phyloP scores from a whole-genome alignment of 352 stramenopile species.

The Phytophthora pinifolia region DNA sequence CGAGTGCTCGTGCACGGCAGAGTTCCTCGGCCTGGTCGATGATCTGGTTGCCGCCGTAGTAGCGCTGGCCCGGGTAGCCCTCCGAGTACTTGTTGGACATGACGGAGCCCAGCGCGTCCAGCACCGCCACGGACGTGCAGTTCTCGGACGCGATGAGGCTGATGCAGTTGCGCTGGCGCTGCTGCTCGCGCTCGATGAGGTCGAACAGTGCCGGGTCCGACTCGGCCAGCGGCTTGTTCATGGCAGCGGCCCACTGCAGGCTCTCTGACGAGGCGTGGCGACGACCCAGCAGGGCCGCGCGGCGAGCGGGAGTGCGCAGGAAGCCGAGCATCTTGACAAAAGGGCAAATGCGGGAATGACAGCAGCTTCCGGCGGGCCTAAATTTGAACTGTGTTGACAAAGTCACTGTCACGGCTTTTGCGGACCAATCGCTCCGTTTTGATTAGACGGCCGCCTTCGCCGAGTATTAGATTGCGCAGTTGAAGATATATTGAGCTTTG shows the following conservation, averaged over 20 bases:
- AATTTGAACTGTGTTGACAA: too few relatives aligned
- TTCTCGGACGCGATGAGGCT: constrained; percentile 99
- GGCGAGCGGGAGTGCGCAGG: constrained; percentile 25
- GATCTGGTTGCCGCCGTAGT: constrained; percentile 99
- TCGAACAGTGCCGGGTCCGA: constrained; percentile 93
- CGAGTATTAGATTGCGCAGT: constrained; percentile 1
- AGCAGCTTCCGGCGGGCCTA: constrained; percentile 2
- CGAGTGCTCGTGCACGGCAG: constrained; percentile 96
- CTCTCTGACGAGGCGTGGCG: constrained; percentile 59
- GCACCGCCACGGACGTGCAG: constrained; percentile 97
- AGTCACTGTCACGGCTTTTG: not conserved
- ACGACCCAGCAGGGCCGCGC: constrained; percentile 23
- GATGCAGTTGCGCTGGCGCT: constrained; percentile 96
- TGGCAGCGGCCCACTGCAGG: constrained; percentile 63
- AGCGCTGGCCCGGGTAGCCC: constrained; percentile 93
- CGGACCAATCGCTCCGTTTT: constrained; percentile 2
- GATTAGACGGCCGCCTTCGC: constrained; percentile 6
- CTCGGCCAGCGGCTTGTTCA: constrained; percentile 90
- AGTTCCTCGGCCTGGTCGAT: constrained; percentile 99
- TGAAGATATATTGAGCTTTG: constrained; percentile 13
- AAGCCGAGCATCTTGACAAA: constrained; percentile 27
- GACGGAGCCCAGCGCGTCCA: constrained; percentile 97
- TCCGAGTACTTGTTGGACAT: constrained; percentile 99
- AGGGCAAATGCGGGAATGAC: constrained; percentile 25
- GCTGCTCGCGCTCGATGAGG: constrained; percentile 98